These are phyloP conservation scores for Alopecurus myosuroides DNA, from an alignment of 176 grass and related monocot genomes.

Conservation along the genomic window DNA sequence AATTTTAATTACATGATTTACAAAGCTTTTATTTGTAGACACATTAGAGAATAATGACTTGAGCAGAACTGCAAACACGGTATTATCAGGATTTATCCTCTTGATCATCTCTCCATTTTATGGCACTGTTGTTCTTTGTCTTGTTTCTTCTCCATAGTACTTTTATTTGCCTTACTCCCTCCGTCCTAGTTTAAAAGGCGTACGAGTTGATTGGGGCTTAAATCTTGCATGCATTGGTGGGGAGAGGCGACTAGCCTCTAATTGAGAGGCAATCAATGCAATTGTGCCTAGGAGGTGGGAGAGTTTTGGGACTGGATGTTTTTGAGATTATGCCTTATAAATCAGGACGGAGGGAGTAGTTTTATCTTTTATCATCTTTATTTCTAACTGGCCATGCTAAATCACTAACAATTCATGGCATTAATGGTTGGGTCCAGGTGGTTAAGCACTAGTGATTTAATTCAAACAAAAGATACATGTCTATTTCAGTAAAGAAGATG, in stretches of 20 bases:
- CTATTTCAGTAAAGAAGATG: conserved; percentile 30
- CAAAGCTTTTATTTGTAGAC: background rate
- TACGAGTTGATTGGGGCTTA: too few species aligned
- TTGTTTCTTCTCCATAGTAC: background rate
- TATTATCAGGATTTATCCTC: background rate
- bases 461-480: conserved; percentile 50
- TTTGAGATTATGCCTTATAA: too few species aligned
- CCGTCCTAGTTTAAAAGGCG: too few species aligned
- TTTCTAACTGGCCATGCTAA: background rate
- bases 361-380: conserved; percentile 9
- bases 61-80: background rate
- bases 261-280: too few species aligned
- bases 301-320: too few species aligned
- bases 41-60: background rate
- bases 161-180: background rate
- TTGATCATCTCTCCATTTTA: background rate
- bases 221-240: too few species aligned
- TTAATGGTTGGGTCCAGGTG: conserved; percentile 49
- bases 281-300: too few species aligned
- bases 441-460: conserved; percentile 52
- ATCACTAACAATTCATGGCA: conserved; percentile 17
- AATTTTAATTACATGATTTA: background rate
- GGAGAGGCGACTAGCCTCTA: too few species aligned
- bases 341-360: too few species aligned
- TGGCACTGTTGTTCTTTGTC: background rate